These are phyloP conservation scores for Geum urbanum DNA, from an alignment of 306 rosid species.

Conservation along the genomic window DNA sequence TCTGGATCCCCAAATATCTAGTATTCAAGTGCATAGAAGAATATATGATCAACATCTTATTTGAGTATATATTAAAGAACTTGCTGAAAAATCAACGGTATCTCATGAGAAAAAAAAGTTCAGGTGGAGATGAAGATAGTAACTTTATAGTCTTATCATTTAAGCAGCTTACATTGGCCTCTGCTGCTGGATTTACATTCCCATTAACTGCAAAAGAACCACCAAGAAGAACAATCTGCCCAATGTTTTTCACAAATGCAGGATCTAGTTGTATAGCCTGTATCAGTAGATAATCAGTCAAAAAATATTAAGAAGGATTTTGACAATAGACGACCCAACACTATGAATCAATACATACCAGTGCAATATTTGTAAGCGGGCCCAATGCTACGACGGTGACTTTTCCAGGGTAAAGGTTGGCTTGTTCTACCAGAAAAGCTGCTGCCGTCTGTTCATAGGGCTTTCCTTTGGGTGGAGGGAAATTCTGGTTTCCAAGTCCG, in stretches of 20 bases:
- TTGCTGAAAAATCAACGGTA: slow-evolving; percentile 1
- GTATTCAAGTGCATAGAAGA: slow-evolving; percentile 8
- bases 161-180: slow-evolving; percentile 67
- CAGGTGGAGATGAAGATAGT: neutral
- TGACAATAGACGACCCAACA: slow-evolving; percentile 1
- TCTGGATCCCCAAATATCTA: slow-evolving; percentile 94
- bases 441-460: slow-evolving; percentile 65
- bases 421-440: slow-evolving; percentile 70
- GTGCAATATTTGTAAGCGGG: slow-evolving; percentile 88
- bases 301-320: neutral
- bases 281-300: slow-evolving; percentile 7
- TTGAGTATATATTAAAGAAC: neutral
- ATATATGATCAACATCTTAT: neutral
- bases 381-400: slow-evolving; percentile 87
- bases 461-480: slow-evolving; percentile 80
- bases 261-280: slow-evolving; percentile 88
- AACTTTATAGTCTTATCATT: neutral
- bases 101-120: neutral
- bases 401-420: slow-evolving; percentile 66
- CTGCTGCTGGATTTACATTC: slow-evolving; percentile 91
- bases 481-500: slow-evolving; percentile 97
- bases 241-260: slow-evolving; percentile 55
- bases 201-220: slow-evolving; percentile 90
- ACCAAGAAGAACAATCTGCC: slow-evolving; percentile 79
- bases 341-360: slow-evolving; percentile 42